Conservation (phyloP, 495 filamentous ascomycete species). For the Halenospora varia region DNA sequence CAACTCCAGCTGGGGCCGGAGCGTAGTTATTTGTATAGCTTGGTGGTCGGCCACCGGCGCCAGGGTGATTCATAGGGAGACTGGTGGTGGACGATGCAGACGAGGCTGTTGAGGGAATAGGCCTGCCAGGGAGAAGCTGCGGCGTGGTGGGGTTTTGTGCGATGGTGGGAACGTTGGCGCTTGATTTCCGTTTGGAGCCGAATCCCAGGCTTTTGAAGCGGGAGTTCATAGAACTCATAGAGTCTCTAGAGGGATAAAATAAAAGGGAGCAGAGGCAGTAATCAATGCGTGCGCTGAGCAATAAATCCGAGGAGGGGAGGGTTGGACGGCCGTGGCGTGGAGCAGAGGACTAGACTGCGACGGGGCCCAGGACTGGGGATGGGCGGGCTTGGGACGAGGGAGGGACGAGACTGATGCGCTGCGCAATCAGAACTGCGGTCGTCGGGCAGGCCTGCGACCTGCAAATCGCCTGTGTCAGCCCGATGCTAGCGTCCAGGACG, state of each 20-base stretch:
- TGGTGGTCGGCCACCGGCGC: conserved; percentile 58
- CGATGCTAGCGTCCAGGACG: not conserved
- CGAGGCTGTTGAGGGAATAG: conserved; percentile 16
- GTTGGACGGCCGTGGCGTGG: not conserved
- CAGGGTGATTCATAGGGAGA: conserved; percentile 53
- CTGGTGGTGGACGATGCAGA: conserved; percentile 45
- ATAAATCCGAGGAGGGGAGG: not conserved
- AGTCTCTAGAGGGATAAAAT: conserved; percentile 27
- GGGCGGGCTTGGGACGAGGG: no score
- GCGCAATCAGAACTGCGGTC: not conserved
- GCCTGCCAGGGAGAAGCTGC: conserved; percentile 33
- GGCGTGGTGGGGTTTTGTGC: conserved; percentile 30
- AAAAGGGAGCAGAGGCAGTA: conserved; percentile 2
- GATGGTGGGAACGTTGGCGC: conserved; percentile 16
- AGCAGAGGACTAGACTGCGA: no score
- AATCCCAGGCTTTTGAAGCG: conserved; percentile 52
- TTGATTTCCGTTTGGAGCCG: conserved; percentile 34
- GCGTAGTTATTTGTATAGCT: conserved; percentile 67
- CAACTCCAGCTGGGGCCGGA: conserved; percentile 29
- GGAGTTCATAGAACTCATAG: conserved; percentile 61
- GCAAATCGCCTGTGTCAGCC: not conserved
- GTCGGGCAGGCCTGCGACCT: not conserved
- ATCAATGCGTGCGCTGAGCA: not conserved
- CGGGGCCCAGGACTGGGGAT: no score
- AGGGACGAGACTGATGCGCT: no score